Conservation (phyloP, 176 grass and related monocot genomes). For the Carex scoparia region DNA sequence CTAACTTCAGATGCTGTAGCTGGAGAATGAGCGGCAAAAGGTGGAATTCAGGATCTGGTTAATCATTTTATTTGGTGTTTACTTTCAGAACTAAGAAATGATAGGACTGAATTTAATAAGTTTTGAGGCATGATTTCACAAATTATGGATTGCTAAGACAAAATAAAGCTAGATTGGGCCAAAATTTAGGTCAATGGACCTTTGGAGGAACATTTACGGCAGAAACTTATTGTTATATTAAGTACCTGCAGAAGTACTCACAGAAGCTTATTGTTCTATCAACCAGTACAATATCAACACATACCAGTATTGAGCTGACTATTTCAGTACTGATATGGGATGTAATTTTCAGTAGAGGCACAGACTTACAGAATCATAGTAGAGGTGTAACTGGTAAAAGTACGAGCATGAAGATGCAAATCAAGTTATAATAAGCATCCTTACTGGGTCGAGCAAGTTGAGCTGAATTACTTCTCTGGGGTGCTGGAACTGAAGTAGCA, state of each 20-base stretch:
- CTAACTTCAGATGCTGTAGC: background rate
- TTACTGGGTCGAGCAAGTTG: slow-evolving; percentile 49
- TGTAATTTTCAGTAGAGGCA: background rate
- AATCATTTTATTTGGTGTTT: background rate
- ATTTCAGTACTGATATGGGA: background rate
- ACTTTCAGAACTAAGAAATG: background rate
- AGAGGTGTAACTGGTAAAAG: background rate
- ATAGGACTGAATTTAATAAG: background rate
- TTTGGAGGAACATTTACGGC: background rate
- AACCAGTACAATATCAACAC: background rate
- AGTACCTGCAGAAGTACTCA: background rate
- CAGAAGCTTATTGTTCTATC: background rate
- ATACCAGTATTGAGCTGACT: background rate
- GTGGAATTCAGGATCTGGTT: background rate
- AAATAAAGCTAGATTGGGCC: background rate
- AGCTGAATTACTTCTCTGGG: slow-evolving; percentile 31
- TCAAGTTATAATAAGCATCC: background rate
- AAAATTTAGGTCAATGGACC: background rate
- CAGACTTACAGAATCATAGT: background rate
- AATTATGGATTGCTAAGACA: background rate
- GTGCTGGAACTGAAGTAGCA: slow-evolving; percentile 5
- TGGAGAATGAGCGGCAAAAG: slow-evolving; percentile 9
- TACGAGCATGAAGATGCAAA: background rate
- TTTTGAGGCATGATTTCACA: background rate
- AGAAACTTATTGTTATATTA: background rate